Evolutionary conservation across 225 moss, liverwort and hornwort genomes (phyloP).

Genomic region (Climacium dendroides): DNA sequence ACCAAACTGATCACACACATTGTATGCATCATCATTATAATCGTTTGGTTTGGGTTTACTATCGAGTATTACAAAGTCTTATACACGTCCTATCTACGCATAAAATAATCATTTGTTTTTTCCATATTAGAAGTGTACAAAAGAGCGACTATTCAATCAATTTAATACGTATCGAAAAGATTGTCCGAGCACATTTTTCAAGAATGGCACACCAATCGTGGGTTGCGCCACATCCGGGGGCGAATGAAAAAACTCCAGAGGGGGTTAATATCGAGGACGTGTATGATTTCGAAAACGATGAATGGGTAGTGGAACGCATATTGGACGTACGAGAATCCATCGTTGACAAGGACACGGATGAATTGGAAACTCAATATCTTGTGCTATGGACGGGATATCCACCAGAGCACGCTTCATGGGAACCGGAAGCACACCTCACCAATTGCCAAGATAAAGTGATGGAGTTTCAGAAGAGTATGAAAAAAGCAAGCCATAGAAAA

Average conservation of each 20-base stretch:
- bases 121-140: too few relatives aligned
- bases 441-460: neutral
- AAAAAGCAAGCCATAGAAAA: too few relatives aligned
- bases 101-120: neutral
- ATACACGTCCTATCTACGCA: neutral
- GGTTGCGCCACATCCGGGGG: neutral
- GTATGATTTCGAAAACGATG: neutral
- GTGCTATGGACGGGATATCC: neutral
- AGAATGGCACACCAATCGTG: neutral
- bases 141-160: accelerated
- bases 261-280: accelerated
- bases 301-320: neutral
- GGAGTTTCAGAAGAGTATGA: neutral
- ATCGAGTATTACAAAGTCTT: neutral
- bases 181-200: too few relatives aligned
- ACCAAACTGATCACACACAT: neutral
- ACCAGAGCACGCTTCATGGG: neutral
- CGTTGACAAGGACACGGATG: too few relatives aligned
- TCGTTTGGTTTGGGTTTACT: neutral
- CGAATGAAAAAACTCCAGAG: neutral
- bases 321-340: neutral
- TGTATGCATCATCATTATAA: neutral
- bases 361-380: neutral
- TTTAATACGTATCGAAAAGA: neutral
- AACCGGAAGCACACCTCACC: neutral